Conservation (phyloP, 345 rosid species). For the Rhodomyrtus tomentosa region DNA sequence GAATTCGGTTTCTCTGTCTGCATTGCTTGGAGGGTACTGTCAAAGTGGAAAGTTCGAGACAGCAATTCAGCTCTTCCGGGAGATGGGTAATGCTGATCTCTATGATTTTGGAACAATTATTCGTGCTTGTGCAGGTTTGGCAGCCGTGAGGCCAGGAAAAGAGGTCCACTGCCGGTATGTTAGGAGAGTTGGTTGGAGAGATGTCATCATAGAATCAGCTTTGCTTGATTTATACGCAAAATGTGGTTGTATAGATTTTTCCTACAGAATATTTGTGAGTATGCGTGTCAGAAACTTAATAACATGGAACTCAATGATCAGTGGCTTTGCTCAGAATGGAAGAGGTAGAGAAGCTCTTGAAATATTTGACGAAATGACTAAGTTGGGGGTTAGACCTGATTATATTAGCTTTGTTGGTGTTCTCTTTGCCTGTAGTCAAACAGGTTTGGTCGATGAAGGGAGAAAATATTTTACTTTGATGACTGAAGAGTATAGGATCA, state of each 20-base stretch:
- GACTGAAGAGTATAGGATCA: slow-evolving; percentile 38
- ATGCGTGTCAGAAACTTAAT: slow-evolving; percentile 53
- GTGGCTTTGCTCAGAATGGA: slow-evolving; percentile 87
- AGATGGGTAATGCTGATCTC: slow-evolving; percentile 42
- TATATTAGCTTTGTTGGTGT: slow-evolving; percentile 69
- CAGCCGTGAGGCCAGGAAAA: slow-evolving; percentile 63
- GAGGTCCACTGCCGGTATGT: slow-evolving; percentile 87
- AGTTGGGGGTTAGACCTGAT: slow-evolving; percentile 56
- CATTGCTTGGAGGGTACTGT: slow-evolving; percentile 75
- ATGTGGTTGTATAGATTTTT: slow-evolving; percentile 65
- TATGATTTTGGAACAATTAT: slow-evolving; percentile 79
- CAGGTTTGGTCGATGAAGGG: slow-evolving; percentile 69
- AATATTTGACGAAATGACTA: slow-evolving; percentile 48
- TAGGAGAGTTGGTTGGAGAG: slow-evolving; percentile 57
- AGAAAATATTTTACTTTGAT: slow-evolving; percentile 40
- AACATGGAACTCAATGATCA: slow-evolving; percentile 82
- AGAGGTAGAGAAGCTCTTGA: slow-evolving; percentile 51
- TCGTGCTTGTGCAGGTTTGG: slow-evolving; percentile 80
- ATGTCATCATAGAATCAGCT: slow-evolving; percentile 80
- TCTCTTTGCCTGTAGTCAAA: slow-evolving; percentile 76
- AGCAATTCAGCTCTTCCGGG: slow-evolving; percentile 52
- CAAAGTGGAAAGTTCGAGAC: slow-evolving; percentile 50
- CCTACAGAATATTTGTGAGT: slow-evolving; percentile 29
- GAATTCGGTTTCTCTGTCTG: slow-evolving; percentile 76
- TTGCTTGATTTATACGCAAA: slow-evolving; percentile 83